Conservation (phyloP, 1,139 yeast genomes). For the Candida tropicalis region DNA sequence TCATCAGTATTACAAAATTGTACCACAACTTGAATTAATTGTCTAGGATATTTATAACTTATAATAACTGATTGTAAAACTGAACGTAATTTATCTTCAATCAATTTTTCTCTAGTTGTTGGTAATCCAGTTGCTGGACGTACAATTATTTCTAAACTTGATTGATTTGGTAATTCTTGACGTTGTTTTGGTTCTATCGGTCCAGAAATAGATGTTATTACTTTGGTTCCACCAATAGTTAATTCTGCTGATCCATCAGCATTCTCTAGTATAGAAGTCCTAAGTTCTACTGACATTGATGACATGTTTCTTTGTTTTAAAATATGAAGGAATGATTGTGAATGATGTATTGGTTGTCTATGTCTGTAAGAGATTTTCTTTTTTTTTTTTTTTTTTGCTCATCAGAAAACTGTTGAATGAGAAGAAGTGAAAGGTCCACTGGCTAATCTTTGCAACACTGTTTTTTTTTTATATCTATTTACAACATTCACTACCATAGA, state of each 20-base stretch:
- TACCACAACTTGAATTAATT: slow-evolving; percentile 81
- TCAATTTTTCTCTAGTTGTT: slow-evolving; percentile 71
- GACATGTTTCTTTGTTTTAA: neutral
- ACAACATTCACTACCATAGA: slow-evolving; percentile 3
- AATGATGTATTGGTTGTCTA: slow-evolving; percentile 1
- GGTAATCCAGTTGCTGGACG: slow-evolving; percentile 80
- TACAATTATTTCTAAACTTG: slow-evolving; percentile 78
- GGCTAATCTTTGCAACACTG: neutral
- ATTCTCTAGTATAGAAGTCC: slow-evolving; percentile 46
- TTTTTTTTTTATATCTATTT: neutral
- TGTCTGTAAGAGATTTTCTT: slow-evolving; percentile 1
- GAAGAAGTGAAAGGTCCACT: neutral
- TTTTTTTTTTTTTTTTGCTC: slow-evolving; percentile 7
- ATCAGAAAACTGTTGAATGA: neutral
- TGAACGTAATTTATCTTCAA: slow-evolving; percentile 71
- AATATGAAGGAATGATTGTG: neutral
- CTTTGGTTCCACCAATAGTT: slow-evolving; percentile 33
- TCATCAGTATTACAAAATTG: slow-evolving; percentile 63
- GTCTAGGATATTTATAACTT: slow-evolving; percentile 76
- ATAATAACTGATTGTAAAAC: slow-evolving; percentile 65
- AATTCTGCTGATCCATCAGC: slow-evolving; percentile 84
- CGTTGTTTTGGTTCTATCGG: slow-evolving; percentile 85
- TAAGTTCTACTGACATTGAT: slow-evolving; percentile 19
- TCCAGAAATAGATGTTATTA: slow-evolving; percentile 80
- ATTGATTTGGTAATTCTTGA: slow-evolving; percentile 81